Evolutionary conservation across 176 grass and related monocot species (phyloP), one percentile per base, ranked within the genome.

Genomic region (Puya raimondii): DNA sequence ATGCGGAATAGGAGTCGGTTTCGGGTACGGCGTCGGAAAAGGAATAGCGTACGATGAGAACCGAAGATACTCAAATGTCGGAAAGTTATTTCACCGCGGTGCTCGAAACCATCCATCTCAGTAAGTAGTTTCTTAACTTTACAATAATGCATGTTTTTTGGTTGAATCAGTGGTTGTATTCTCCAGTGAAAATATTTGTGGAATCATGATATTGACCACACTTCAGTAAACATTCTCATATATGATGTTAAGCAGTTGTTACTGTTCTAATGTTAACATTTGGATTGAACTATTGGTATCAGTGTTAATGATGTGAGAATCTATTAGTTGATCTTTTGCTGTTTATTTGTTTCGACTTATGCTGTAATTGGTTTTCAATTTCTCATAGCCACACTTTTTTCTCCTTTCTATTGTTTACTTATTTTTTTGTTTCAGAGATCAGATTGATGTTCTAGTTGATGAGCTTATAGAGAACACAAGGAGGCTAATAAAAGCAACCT

Each of bases 1-100:
- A 64, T 97, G 94, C 81, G 89, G 94, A 79, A 71, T 90, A 79
- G 94, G 89, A 67, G 72, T 97, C 49, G 89, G 94, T 53, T 97
- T 97, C 33, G 93, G 89, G 47, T 97, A 97, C 61, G 89, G 89
- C 47, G 67, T 89, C 72, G 94, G 94, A 14, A 92, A 79, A 81
- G 94, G 94, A 16, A 69, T 88, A 63, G 94, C 94, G 48, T 88
- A 87, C 82, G 89, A 90, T 74, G 84, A 88, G 81, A 69, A 74
- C 0, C 81, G 89, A 58, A 92, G 85, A 81, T 81, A 88, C 72
- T 81, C 89, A 29, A 97, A 92, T 86, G 81, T 92, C 33, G 88
- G 94, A 48, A 90, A 82, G 77, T 42, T 86, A 50, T 82, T 81
- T 26, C 25, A 26, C 29, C 89, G 72, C 63, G 78, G 47, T 76